Percentiles rank a stretch among this genome's conserved stretches.
phyloP scores from a whole-genome alignment of 495 filamentous ascomycete genomes.

The Talaromyces proteolyticus region DNA sequence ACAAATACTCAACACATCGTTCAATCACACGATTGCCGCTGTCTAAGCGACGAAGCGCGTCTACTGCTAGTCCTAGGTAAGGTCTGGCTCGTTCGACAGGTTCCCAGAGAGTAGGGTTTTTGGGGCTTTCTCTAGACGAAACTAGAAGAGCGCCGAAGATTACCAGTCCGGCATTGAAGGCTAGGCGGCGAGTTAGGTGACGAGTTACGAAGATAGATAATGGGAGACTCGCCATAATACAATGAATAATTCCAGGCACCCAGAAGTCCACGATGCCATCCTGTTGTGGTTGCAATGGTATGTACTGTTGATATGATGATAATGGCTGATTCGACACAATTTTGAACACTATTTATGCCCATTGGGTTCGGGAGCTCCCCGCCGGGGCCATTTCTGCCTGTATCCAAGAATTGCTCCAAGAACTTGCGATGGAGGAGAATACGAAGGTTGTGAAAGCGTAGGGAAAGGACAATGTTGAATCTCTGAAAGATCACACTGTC shows the following conservation, averaged over 20 bases:
- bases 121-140: conserved; percentile 10
- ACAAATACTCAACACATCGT: conserved; percentile 29
- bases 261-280: conserved; percentile 19
- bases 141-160: conserved; percentile 26
- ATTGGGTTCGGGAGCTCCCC: conserved; percentile 20
- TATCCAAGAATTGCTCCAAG: conserved; percentile 23
- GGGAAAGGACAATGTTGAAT: conserved; percentile 22
- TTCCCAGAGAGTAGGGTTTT: conserved; percentile 2
- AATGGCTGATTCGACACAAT: conserved; percentile 30
- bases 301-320: conserved; percentile 29
- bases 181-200: no score
- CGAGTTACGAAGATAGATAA: not conserved
- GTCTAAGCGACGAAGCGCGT: conserved; percentile 28
- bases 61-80: conserved; percentile 22
- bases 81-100: conserved; percentile 12
- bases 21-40: conserved; percentile 33
- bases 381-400: not conserved
- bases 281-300: conserved; percentile 15
- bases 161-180: conserved; percentile 34
- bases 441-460: conserved; percentile 29
- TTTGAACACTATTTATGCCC: conserved; percentile 28
- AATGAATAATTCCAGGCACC: conserved; percentile 40
- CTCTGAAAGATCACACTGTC: conserved; percentile 3
- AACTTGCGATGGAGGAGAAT: conserved; percentile 27
- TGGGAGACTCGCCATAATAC: conserved; percentile 29